phyloP scores from a whole-genome alignment of 352 stramenopile genomes.

The Phytophthora sp. region DNA sequence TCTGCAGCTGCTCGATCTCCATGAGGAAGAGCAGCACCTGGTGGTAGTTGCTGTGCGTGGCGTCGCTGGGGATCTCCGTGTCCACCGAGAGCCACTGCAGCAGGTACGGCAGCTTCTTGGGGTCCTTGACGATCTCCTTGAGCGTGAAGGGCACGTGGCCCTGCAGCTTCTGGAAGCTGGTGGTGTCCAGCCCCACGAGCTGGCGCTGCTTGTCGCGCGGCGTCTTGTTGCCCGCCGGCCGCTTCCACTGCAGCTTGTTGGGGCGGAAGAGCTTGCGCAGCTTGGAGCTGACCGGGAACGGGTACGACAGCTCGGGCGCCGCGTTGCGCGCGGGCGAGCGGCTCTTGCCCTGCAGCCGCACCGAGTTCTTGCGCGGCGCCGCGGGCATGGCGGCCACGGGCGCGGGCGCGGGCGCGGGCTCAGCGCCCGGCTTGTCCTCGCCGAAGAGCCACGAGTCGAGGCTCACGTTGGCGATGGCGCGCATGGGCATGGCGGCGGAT shows the following conservation, averaged over 20 bases:
- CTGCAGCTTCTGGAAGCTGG: slow-evolving; percentile 77
- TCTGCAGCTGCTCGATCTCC: slow-evolving; percentile 83
- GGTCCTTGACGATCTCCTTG: slow-evolving; percentile 86
- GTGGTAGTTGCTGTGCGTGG: slow-evolving; percentile 67
- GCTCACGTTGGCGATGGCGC: slow-evolving; percentile 62
- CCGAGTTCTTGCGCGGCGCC: slow-evolving; percentile 2
- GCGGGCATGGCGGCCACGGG: neutral
- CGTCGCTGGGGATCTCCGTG: slow-evolving; percentile 40
- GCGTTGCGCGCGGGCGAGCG: slow-evolving; percentile 1
- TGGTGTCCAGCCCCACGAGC: slow-evolving; percentile 51
- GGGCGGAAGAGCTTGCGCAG: slow-evolving; percentile 77
- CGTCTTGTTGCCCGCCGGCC: slow-evolving; percentile 4
- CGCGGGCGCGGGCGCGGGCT: neutral
- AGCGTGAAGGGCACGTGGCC: slow-evolving; percentile 83
- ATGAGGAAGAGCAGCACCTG: slow-evolving; percentile 87
- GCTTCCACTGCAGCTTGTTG: slow-evolving; percentile 69
- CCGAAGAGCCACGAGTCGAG: slow-evolving; percentile 87
- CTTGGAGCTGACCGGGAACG: slow-evolving; percentile 79
- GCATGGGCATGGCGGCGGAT: slow-evolving; percentile 40
- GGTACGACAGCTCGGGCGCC: slow-evolving; percentile 31
- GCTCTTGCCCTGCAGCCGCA: slow-evolving; percentile 12
- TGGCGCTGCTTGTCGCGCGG: slow-evolving; percentile 50
- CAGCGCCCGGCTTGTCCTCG: slow-evolving; percentile 51
- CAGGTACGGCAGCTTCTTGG: slow-evolving; percentile 85
- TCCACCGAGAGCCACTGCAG: slow-evolving; percentile 77